phyloP scores from a whole-genome alignment of 768 basidiomycete genomes.

The Plicaturopsis crispa region DNA sequence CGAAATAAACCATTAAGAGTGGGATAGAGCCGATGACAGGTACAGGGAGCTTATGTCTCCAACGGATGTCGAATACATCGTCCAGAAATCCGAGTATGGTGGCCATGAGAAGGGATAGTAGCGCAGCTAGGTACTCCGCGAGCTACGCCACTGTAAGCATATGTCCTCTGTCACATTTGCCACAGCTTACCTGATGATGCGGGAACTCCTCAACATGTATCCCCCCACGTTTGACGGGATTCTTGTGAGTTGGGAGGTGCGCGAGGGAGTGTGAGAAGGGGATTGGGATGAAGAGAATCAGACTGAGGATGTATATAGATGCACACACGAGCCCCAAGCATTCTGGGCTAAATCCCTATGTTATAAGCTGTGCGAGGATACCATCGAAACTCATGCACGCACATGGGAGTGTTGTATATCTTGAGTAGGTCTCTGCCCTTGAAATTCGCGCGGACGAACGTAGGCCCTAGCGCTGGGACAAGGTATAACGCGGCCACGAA shows the following conservation, averaged over 20 bases:
- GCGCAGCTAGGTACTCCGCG: slow-evolving; percentile 85
- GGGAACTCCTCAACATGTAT: slow-evolving; percentile 65
- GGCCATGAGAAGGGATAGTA: slow-evolving; percentile 88
- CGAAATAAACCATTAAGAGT: slow-evolving; percentile 92
- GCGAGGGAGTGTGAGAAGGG: slow-evolving; percentile 75
- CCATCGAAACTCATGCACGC: slow-evolving; percentile 16
- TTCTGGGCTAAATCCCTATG: slow-evolving; percentile 61
- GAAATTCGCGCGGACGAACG: slow-evolving; percentile 75
- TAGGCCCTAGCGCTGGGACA: slow-evolving; percentile 75
- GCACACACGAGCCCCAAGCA: slow-evolving; percentile 90
- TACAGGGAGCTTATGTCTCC: slow-evolving; percentile 96
- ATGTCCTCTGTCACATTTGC: background rate
- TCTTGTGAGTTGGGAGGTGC: slow-evolving; percentile 31
- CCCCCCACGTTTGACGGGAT: slow-evolving; percentile 53
- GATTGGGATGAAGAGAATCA: slow-evolving; percentile 93
- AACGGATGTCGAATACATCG: slow-evolving; percentile 97
- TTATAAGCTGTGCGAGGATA: no score
- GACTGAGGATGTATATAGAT: slow-evolving; percentile 74
- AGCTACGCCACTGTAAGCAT: slow-evolving; percentile 45
- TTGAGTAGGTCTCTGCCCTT: slow-evolving; percentile 88
- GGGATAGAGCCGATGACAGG: slow-evolving; percentile 95
- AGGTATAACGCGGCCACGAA: slow-evolving; percentile 70
- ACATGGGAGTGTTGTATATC: slow-evolving; percentile 67
- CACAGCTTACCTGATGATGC: slow-evolving; percentile 60
- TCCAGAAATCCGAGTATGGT: slow-evolving; percentile 94